These are phyloP conservation scores for Fistulinella prunicolor DNA, from an alignment of 768 basidiomycete genomes.

Conservation along the genomic window DNA sequence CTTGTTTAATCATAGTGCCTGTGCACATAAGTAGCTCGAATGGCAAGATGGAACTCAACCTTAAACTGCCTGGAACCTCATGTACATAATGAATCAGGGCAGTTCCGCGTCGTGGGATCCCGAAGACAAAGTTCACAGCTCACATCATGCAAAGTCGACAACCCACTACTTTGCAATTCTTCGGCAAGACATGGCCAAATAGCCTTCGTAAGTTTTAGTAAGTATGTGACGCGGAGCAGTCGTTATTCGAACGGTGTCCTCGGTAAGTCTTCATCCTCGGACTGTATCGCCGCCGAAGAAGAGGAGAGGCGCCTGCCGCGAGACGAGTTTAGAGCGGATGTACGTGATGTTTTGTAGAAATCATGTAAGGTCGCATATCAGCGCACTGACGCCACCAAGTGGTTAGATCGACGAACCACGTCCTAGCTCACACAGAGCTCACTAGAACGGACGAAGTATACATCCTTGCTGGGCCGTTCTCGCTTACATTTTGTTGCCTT, in stretches of 20 bases:
- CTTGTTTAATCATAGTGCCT: too few species aligned
- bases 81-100: background rate
- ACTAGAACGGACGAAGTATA: slow-evolving; percentile 19
- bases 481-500: too few species aligned
- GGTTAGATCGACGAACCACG: slow-evolving; percentile 67
- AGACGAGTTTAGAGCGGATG: slow-evolving; percentile 47
- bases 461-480: background rate
- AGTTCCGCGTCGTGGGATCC: slow-evolving; percentile 21
- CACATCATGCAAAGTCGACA: background rate
- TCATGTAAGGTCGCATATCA: too few species aligned
- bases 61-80: background rate
- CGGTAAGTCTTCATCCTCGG: slow-evolving; percentile 60
- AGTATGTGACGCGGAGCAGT: slow-evolving; percentile 12
- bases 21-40: too few species aligned
- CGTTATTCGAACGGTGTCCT: slow-evolving; percentile 11
- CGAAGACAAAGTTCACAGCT: background rate
- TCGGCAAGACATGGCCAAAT: background rate
- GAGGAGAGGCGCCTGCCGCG: slow-evolving; percentile 73
- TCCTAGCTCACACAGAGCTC: slow-evolving; percentile 81
- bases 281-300: slow-evolving; percentile 75
- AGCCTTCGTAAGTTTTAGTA: slow-evolving; percentile 2
- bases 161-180: background rate
- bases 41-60: background rate
- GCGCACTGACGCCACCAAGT: slow-evolving; percentile 14
- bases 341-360: too few species aligned